These are phyloP conservation scores for Leccinum subgranulosum DNA, from an alignment of 768 basidiomycete genomes.

Conservation along the genomic window DNA sequence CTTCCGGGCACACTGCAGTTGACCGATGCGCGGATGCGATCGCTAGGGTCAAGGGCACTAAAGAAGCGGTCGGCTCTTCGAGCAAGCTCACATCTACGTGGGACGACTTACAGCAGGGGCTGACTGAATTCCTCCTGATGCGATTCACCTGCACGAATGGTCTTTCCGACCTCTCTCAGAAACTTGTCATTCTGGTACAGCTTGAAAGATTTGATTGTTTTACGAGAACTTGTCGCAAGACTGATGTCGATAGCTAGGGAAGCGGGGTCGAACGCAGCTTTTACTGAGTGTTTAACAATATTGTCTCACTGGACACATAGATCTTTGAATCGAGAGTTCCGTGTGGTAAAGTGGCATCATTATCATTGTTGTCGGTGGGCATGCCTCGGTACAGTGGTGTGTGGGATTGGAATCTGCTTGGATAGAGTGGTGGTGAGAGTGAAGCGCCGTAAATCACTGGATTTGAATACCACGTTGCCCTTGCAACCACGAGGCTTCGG, in stretches of 20 bases:
- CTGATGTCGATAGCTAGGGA: background rate
- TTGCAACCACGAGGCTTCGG: background rate
- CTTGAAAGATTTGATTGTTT: background rate
- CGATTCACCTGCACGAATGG: background rate
- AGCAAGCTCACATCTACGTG: background rate
- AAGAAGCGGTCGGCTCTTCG: background rate
- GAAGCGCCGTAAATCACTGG: background rate
- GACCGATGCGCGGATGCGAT: background rate
- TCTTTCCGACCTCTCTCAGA: background rate
- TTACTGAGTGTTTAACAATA: background rate
- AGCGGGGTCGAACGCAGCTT: background rate
- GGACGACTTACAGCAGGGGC: background rate
- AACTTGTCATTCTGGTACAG: background rate
- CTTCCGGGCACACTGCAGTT: background rate
- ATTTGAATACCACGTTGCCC: background rate
- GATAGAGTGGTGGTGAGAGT: background rate
- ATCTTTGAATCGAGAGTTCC: background rate
- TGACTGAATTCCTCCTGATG: background rate
- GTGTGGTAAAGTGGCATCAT: background rate
- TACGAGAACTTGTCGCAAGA: background rate
- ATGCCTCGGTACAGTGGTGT: background rate
- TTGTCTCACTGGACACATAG: background rate
- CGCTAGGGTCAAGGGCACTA: background rate
- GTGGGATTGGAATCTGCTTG: background rate
- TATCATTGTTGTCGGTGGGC: background rate